Evolutionary conservation across 2,329 filamentous ascomycete species (phyloP), one percentile per base, ranked within the genome.

Genomic region (Dryadomyces sulphureus): DNA sequence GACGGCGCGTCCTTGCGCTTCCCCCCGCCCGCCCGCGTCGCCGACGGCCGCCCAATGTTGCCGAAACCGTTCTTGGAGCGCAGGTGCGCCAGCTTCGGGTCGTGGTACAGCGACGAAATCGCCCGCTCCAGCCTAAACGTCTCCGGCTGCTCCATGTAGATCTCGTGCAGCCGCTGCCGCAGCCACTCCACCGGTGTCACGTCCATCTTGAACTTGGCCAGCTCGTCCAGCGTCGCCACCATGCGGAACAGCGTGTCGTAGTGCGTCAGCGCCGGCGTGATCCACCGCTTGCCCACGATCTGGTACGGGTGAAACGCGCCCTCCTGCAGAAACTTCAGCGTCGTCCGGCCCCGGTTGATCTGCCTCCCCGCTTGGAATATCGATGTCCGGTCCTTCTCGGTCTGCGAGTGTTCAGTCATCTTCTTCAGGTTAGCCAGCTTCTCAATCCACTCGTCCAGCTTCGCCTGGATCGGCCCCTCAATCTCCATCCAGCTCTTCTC

Each of bases 221-320:
- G 60, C 55, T 76, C 72, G 3, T 67, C 65, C 24, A 76, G 62
- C 0, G 73, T 67, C 42, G 74, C 70, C 34, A 68, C 70, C 32
- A 78, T 58, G 3, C 74, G 68, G 53, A 72, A 76, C 3, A 77
- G 58, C 0, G 72, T 77, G 51, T 77, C 73, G 52, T 77, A 77
- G 35, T 69, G 70, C 19, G 60, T 58, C n/a, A 68, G 57, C 4
- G 57, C 57, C 39, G 62, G 61, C 14, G 61, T 66, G 46, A 75
- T 68, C 53, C 65, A 73, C 19, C 64, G 61, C 56, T 77, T 77
- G 27, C 59, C 64, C 3, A 77, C 62, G 9, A 77, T 65, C 55
- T 78, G 74, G 48, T 72, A 76, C 0, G 74, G 74, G 50, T 72
- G 70, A 48, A 77, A 68, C 2, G 67, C 61, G n/a, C 66, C 69